phyloP scores from a whole-genome alignment of 73 alveolate species.

The Halteria grandinella region DNA sequence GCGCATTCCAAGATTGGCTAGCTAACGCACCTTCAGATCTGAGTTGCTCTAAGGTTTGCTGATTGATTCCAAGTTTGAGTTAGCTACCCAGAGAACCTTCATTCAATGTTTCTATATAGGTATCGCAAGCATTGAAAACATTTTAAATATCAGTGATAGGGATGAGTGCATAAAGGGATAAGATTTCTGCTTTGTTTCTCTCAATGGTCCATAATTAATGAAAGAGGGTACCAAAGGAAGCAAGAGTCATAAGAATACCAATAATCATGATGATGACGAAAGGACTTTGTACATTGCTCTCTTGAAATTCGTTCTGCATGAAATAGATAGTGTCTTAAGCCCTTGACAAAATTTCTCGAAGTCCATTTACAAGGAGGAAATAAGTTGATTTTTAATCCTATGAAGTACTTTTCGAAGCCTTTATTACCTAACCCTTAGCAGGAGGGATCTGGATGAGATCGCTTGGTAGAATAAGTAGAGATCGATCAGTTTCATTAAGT shows the following conservation, averaged over 20 bases:
- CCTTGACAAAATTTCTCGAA: background rate
- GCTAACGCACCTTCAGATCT: no score
- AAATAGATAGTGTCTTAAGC: background rate
- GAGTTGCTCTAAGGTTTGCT: no score
- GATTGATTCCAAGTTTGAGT: no score
- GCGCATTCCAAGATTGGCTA: no score
- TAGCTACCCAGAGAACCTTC: no score
- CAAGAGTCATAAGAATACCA: background rate
- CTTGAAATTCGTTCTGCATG: background rate
- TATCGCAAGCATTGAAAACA: constrained; percentile 21
- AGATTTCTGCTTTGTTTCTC: constrained; percentile 1
- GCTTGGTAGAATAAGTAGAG: no score
- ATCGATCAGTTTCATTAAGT: no score
- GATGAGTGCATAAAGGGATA: constrained; percentile 19
- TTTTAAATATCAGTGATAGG: constrained; percentile 5
- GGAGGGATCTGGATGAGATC: no score
- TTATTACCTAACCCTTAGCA: background rate
- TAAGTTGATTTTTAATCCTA: background rate
- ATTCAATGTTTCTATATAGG: background rate
- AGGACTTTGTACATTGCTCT: no score
- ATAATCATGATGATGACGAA: background rate
- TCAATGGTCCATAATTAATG: constrained; percentile 10
- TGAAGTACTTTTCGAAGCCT: background rate
- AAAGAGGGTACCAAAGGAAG: background rate
- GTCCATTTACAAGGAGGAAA: constrained; percentile 11